Evolutionary conservation across 2,329 filamentous ascomycete genomes (phyloP).

Genomic region (Zasmidium angulare): DNA sequence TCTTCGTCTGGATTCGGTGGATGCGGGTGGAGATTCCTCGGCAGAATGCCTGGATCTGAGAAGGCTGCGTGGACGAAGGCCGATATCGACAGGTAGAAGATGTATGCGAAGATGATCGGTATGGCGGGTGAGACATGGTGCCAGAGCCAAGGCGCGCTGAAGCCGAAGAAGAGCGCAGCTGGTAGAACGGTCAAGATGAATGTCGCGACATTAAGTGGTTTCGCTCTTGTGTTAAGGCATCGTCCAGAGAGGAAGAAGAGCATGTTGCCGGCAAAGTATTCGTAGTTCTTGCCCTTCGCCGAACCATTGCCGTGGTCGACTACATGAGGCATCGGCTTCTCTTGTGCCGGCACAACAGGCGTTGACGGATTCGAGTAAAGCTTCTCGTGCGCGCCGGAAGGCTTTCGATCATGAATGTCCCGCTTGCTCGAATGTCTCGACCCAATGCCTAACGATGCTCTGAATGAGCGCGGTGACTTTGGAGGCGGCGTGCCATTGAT

Average conservation of each 20-base stretch:
- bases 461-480: slow-evolving; percentile 27
- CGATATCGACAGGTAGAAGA: slow-evolving; percentile 87
- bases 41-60: slow-evolving; percentile 89
- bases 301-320: not conserved
- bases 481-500: slow-evolving; percentile 22
- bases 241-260: slow-evolving; percentile 84
- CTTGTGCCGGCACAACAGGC: slow-evolving; percentile 43
- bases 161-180: slow-evolving; percentile 77
- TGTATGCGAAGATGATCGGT: slow-evolving; percentile 84
- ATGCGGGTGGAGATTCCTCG: slow-evolving; percentile 86
- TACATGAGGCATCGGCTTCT: slow-evolving; percentile 14
- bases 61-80: slow-evolving; percentile 92
- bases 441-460: slow-evolving; percentile 29
- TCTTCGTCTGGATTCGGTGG: slow-evolving; percentile 73
- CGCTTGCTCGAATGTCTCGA: slow-evolving; percentile 21
- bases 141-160: slow-evolving; percentile 84
- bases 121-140: slow-evolving; percentile 81
- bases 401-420: slow-evolving; percentile 16
- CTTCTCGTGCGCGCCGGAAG: slow-evolving; percentile 52
- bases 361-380: slow-evolving; percentile 79
- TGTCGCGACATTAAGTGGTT: slow-evolving; percentile 86
- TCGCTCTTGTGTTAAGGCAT: slow-evolving; percentile 77
- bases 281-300: slow-evolving; percentile 67
- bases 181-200: slow-evolving; percentile 78
- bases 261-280: slow-evolving; percentile 94